Base-by-base conservation (phyloP, 495 filamentous ascomycete species). In the Tuber brumale region DNA sequence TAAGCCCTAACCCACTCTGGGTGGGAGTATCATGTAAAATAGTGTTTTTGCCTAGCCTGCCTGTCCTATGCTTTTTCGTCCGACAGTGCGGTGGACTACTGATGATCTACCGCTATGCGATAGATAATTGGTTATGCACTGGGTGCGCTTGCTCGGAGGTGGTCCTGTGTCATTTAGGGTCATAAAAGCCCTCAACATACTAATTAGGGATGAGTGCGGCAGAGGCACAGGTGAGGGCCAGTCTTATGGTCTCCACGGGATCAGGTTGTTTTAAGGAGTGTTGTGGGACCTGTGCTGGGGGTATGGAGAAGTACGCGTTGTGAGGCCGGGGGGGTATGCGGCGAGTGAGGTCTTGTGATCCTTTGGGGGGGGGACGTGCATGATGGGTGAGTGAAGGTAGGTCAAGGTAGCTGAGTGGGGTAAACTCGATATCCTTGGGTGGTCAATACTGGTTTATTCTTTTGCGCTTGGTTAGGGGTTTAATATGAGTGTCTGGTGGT, bases 311-410 rank as follows among this genome's bases (percentile, higher is more conserved):
- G 8, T 57, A 18, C n/a, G 7, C 5, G 10, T 14, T 3, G n/a
- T 12, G 23, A 0, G 9, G 9, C 23, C 7, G 23, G 18, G 45
- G 51, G 18, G 8, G 9, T n/a, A 7, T 31, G n/a, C n/a, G 1
- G 27, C 57, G 57, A 66, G 57, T 66, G 57, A 66, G 57, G 27
- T 66, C n/a, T 35, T 66, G 27, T 66, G 57, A 66, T 66, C 27
- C n/a, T 31, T 14, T 0, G 57, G n/a, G 12, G 5, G 12, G 5
- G 27, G n/a, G 14, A n/a, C 1, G 27, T 31, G n/a, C 2, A 0
- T 35, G 14, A 45, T 18, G 41, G 41, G 41, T 42, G 9, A 6
- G 41, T 42, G 41, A 42, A 6, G 5, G 45, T 6, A 6, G 19
- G 45, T 21, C 45, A 21, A 21, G 45, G 45, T 5, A 0, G 45